These are phyloP conservation scores for Henckelia pumila DNA, from an alignment of 257 asterid species.

Conservation along the genomic window DNA sequence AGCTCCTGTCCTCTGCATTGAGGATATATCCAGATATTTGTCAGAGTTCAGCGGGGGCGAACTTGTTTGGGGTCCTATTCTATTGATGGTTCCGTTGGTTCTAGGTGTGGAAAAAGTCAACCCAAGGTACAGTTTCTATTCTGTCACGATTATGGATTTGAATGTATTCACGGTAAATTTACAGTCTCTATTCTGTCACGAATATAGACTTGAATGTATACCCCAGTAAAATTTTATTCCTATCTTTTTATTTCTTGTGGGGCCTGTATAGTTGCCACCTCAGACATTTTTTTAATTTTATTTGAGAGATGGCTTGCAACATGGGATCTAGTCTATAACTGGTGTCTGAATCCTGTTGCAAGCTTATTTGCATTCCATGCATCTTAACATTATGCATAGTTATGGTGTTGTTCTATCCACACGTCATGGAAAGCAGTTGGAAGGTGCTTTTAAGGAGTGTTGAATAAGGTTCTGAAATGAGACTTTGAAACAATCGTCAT, in stretches of 20 bases:
- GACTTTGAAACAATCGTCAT: background rate
- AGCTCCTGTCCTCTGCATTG: constrained; percentile 85
- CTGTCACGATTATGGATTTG: constrained; percentile 2
- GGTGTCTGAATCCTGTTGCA: background rate
- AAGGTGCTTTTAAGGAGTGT: background rate
- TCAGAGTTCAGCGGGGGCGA: constrained; percentile 43
- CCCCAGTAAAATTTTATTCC: background rate
- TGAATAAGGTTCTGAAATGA: background rate
- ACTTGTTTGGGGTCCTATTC: constrained; percentile 65
- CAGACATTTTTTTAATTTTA: background rate
- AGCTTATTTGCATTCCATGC: background rate
- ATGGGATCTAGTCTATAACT: constrained; percentile 6
- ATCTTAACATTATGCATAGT: background rate
- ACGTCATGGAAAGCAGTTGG: background rate
- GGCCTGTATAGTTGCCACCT: background rate
- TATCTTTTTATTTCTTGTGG: constrained; percentile 3
- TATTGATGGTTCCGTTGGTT: constrained; percentile 93
- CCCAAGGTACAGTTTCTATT: constrained; percentile 58
- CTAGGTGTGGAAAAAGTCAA: constrained; percentile 91
- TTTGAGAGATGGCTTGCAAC: constrained; percentile 5
- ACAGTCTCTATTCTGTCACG: constrained; percentile 18
- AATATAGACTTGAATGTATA: constrained; percentile 6
- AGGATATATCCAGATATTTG: constrained; percentile 59
- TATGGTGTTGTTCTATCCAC: background rate
- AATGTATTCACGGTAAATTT: constrained; percentile 16